Evolutionary conservation across 345 rosid genomes (phyloP), one percentile per base, ranked within the genome.

Genomic region (Lepidium africanum): DNA sequence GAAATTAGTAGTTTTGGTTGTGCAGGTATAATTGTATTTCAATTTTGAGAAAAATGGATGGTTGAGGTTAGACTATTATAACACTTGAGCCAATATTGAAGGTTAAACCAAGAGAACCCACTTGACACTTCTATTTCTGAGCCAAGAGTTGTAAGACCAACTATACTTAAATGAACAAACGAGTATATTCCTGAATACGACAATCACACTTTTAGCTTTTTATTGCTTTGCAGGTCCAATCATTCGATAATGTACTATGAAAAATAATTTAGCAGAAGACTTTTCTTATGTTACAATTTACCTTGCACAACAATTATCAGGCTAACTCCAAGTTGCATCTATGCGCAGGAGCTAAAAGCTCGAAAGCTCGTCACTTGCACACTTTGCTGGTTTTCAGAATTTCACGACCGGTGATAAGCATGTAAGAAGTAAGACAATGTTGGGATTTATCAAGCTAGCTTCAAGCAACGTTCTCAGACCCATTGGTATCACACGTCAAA

Each of bases 401-500:
- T 35, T 11, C 46, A 38, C 46, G 51, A 30, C 32, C 65, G 2
- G 23, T 54, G 38, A 36, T 23, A 36, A 21, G 6, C 21, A 55
- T 48, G 69, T 38, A 36, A 38, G 63, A 53, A n/a, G n/a, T n/a
- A n/a, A n/a, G n/a, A n/a, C 33, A 39, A 45, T 13, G 1, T 10
- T 38, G 52, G 41, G 65, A 54, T 50, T n/a, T 17, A 38, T 49
- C 25, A 40, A 49, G 60, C 25, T 41, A 46, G 27, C 53, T 63
- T 68, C 59, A 75, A 39, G 65, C 54, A 63, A 55, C 47, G 37
- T 68, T 68, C 52, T 75, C 70, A 45, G 77, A 61, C 14, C 81
- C 85, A 73, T 67, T 79, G 69, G 74, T 78, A n/a, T 75, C 73
- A 32, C 81, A 73, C 2, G 92, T 80, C 72, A 84, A 75, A 10